A percentile compares a stretch with the other conserved stretches of the same genome.
These are phyloP conservation scores for Fusarium zealandicum DNA, from an alignment of 2,329 filamentous ascomycete genomes.

Conservation along the genomic window DNA sequence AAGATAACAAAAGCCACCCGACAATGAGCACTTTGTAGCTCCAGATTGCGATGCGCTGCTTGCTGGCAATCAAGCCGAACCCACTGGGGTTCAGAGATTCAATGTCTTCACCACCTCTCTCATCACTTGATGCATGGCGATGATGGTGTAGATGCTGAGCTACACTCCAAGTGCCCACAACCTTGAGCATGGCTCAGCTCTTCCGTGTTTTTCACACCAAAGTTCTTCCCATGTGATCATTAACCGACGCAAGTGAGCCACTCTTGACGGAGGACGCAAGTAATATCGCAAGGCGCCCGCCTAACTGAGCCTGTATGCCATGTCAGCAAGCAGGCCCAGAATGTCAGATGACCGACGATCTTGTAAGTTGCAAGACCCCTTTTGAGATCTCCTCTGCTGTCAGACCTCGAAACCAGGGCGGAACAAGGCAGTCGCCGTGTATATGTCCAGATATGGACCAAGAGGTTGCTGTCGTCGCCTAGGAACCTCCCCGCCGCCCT, in stretches of 20 bases:
- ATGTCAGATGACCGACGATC: conserved; percentile 24
- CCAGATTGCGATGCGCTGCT: too few relatives aligned
- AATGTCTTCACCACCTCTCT: too few relatives aligned
- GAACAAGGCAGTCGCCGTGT: conserved; percentile 3
- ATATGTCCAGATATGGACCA: conserved; percentile 5
- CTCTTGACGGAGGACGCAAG: not conserved
- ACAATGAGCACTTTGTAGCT: too few relatives aligned
- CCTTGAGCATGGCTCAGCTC: not conserved
- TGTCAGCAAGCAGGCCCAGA: conserved; percentile 12
- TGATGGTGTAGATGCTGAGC: not conserved
- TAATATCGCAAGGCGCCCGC: not conserved
- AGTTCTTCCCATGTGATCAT: not conserved
- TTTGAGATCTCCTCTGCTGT: conserved; percentile 1
- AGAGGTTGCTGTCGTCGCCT: conserved; percentile 12
- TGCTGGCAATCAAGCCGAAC: too few relatives aligned
- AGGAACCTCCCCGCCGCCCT: conserved; percentile 11
- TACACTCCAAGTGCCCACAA: not conserved
- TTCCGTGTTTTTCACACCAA: not conserved
- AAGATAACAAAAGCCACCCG: too few relatives aligned
- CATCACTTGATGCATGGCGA: not conserved
- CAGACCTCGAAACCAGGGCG: not conserved
- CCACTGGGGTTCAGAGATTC: not conserved
- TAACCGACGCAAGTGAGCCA: not conserved
- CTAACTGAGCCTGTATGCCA: conserved; percentile 3
- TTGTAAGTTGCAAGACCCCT: conserved; percentile 7